Percentiles rank a stretch among this genome's conserved stretches.
phyloP scores from a whole-genome alignment of 768 basidiomycete genomes.

The Trametes maxima region DNA sequence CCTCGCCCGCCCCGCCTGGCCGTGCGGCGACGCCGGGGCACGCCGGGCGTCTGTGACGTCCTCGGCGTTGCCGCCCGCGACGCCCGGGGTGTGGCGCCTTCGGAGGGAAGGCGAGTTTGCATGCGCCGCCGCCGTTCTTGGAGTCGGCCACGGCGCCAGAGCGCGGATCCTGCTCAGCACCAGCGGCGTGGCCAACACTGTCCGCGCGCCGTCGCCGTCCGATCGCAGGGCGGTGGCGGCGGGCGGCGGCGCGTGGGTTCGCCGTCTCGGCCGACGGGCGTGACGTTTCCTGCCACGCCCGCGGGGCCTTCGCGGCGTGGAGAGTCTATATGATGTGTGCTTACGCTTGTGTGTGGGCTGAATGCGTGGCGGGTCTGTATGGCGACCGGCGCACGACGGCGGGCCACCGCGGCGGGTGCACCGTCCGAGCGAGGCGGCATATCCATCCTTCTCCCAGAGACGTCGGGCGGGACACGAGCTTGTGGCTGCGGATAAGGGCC shows the following conservation, averaged over 20 bases:
- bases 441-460: background rate
- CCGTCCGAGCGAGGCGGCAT: background rate
- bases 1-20: background rate
- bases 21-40: background rate
- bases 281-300: constrained; percentile 3
- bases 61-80: background rate
- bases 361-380: background rate
- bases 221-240: background rate
- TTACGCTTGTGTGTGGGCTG: background rate
- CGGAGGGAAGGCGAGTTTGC: background rate
- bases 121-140: background rate
- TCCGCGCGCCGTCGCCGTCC: background rate
- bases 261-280: background rate
- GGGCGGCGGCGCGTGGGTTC: background rate
- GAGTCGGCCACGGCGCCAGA: background rate
- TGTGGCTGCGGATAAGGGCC: background rate
- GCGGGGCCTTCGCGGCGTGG: background rate
- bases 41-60: background rate
- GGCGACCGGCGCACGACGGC: background rate
- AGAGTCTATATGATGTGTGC: background rate
- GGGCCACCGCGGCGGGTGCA: background rate
- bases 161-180: constrained; percentile 2
- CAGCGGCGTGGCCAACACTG: too few relatives aligned
- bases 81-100: background rate
- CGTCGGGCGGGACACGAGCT: background rate